Base-by-base conservation (phyloP, 2,329 filamentous ascomycete species). In the Aspergillus puulaauensis region DNA sequence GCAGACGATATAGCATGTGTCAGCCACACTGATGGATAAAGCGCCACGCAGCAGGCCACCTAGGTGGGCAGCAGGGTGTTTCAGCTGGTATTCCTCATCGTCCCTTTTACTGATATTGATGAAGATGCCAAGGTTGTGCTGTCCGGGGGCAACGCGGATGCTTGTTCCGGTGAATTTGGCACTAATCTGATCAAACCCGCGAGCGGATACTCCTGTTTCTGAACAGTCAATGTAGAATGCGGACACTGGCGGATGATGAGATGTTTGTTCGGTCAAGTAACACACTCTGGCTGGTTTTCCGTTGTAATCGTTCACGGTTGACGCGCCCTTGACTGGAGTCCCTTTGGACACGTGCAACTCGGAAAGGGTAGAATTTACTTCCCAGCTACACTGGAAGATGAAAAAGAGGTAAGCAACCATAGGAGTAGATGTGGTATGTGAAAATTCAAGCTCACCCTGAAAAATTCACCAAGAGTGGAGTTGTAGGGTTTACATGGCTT, bases 401-500 rank as follows among this genome's bases (percentile, higher is more conserved):
- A 35, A 21, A 49, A 7, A 39, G 41, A 40, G 52, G 41, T 52
- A 31, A 55, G 44, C 35, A 40, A 4, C 27, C 27, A 11, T 31
- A 27, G 15, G 11, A 40, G 24, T 23, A 8, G n/a, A 11, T 31
- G 19, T 15, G 19, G 14, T 15, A 39, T 14, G 21, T 6, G 35
- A 11, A 14, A 39, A 9, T 8, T 23, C 31, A n/a, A 23, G 65
- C 86, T 69, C 80, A 93, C 90, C 78, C 92, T 85, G 79, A 99
- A 99, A 79, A 99, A 99, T 79, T 99, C 95, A 63, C 95, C 95
- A 51, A 99, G 79, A 37, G 92, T 93, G 48, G 93, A 97, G 77
- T 99, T 99, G 80, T 99, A 99, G 11, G 95, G 95, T 77, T 99
- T 99, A 86, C 93, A 98, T 44, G 95, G 95, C 80, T 93, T 96